Percentiles rank a stretch among this genome's conserved stretches.
phyloP scores from a whole-genome alignment of 495 filamentous ascomycete species.

The Penicillium cataractarum region DNA sequence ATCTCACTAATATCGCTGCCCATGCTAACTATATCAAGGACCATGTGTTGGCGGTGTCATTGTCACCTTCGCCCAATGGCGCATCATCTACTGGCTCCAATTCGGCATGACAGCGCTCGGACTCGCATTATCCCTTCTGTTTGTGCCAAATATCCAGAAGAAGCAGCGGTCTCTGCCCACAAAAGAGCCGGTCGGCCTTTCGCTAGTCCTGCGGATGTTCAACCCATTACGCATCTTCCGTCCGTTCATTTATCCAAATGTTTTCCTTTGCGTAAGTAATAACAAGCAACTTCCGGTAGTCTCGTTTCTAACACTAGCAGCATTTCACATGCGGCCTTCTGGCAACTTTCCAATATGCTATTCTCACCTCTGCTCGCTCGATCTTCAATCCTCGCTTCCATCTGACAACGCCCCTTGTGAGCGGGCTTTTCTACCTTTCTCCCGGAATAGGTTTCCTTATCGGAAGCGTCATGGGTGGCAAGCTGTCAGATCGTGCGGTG shows the following conservation, averaged over 20 bases:
- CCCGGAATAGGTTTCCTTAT: conserved; percentile 71
- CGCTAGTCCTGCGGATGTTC: conserved; percentile 33
- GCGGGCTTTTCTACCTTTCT: conserved; percentile 76
- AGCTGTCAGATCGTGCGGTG: conserved; percentile 68
- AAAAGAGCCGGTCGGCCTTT: conserved; percentile 9
- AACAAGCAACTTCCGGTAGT: neutral
- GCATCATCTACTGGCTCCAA: conserved; percentile 63
- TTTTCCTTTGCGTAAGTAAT: conserved; percentile 43
- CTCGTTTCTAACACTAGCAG: conserved; percentile 24
- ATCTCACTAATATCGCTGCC: neutral
- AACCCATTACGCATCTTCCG: conserved; percentile 44
- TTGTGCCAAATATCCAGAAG: conserved; percentile 40
- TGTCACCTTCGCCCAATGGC: conserved; percentile 59
- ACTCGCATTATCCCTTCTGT: conserved; percentile 40
- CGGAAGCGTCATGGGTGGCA: conserved; percentile 71
- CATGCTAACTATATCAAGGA: conserved; percentile 27
- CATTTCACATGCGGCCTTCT: conserved; percentile 64
- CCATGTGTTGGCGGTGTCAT: conserved; percentile 56
- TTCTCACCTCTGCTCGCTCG: conserved; percentile 73
- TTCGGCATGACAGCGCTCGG: conserved; percentile 52
- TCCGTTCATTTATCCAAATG: conserved; percentile 44
- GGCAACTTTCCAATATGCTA: conserved; percentile 71
- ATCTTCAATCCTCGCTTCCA: conserved; percentile 75
- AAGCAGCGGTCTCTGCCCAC: conserved; percentile 7
- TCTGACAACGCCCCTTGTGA: conserved; percentile 66